A percentile compares a stretch with the other conserved stretches of the same genome.
Conservation (phyloP, 495 filamentous ascomycete species). For the Copromyces sp. region DNA sequence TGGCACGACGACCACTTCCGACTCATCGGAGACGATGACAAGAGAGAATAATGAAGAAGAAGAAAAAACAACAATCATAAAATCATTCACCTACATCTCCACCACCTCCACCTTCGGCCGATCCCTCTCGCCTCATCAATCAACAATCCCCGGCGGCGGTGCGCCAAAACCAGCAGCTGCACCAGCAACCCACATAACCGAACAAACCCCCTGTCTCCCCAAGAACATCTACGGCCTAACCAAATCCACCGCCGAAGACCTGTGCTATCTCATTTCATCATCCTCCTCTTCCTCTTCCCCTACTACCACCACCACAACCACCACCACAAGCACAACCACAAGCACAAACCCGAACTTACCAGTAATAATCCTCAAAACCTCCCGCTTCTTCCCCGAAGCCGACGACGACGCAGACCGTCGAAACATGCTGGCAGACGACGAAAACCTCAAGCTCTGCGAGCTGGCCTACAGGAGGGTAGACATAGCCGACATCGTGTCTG, state of each 20-base stretch:
- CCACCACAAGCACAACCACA: too few species aligned
- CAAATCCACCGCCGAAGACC: conserved; percentile 20
- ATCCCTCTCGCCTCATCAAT: conserved; percentile 5
- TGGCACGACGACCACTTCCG: background rate
- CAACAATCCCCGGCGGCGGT: background rate
- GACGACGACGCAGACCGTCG: conserved; percentile 20
- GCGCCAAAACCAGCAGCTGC: conserved; percentile 10
- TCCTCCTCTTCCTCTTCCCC: background rate
- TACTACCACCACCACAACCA: too few species aligned
- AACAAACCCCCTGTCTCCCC: conserved; percentile 9
- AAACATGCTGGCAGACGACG: conserved; percentile 2
- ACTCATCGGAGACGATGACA: background rate
- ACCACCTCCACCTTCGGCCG: conserved; percentile 23
- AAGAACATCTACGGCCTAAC: conserved; percentile 26
- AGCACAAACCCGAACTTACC: background rate
- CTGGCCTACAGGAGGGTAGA: conserved; percentile 22
- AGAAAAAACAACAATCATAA: background rate
- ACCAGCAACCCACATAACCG: conserved; percentile 22
- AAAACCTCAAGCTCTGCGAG: conserved; percentile 24
- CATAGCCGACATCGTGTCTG: conserved; percentile 16
- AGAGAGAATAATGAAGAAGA: too few species aligned
- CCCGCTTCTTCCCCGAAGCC: conserved; percentile 23
- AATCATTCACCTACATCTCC: conserved; percentile 20
- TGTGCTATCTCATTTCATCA: conserved; percentile 13
- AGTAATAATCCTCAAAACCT: conserved; percentile 15